phyloP scores from a whole-genome alignment of 2,329 filamentous ascomycete species.

The Aspergillus sp. region DNA sequence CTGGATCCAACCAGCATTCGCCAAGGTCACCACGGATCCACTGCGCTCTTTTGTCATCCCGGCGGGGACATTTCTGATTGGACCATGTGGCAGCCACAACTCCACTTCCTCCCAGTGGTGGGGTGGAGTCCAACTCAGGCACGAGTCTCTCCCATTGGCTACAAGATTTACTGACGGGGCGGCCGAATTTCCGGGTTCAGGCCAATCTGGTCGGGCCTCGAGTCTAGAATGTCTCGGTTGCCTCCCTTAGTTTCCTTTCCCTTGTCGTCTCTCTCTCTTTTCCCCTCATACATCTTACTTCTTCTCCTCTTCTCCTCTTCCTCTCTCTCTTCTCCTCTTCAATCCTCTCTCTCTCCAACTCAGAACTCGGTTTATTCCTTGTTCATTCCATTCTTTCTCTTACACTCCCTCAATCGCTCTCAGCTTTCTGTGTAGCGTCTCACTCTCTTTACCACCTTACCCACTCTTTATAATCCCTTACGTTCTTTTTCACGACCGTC shows the following conservation, averaged over 20 bases:
- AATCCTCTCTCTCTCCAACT: conserved; percentile 2
- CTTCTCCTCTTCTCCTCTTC: conserved; percentile 6
- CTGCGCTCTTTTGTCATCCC: not conserved
- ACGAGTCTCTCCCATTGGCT: not conserved
- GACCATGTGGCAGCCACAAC: not conserved
- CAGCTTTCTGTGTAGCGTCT: not conserved
- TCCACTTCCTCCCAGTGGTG: not conserved
- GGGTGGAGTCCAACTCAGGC: not conserved
- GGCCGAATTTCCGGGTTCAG: not conserved
- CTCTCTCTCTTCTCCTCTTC: conserved; percentile 8
- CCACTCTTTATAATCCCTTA: not conserved
- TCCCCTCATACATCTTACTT: not conserved
- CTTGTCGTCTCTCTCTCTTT: too few species aligned
- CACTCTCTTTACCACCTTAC: not conserved
- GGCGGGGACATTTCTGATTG: not conserved
- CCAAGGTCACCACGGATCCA: not conserved
- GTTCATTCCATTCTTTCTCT: conserved; percentile 8
- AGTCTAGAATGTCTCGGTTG: not conserved
- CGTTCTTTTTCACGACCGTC: conserved; percentile 10
- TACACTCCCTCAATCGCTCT: not conserved
- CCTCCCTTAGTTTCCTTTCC: not conserved
- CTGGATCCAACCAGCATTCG: not conserved
- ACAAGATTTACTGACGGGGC: not conserved
- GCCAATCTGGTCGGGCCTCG: not conserved
- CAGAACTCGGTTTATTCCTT: conserved; percentile 1